These are phyloP conservation scores for Coemansia erecta DNA, from an alignment of 192 early-diverging fungal species.

Conservation along the genomic window DNA sequence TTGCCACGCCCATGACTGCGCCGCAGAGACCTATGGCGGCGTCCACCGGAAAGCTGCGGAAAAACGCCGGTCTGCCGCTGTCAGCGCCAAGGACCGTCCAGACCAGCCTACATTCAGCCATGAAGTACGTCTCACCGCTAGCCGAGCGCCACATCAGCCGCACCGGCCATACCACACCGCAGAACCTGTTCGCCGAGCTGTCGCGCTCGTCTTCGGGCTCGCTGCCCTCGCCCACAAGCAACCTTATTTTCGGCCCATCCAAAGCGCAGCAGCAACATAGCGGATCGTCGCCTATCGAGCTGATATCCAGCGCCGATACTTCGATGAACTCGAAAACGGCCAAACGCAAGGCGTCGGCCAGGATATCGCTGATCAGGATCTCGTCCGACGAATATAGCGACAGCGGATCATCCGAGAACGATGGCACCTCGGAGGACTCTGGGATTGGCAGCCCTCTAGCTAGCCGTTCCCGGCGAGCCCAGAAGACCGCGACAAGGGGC, in stretches of 20 bases:
- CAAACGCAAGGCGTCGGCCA: conserved; percentile 8
- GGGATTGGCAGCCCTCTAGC: neutral
- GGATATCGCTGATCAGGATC: conserved; percentile 22
- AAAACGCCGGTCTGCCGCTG: neutral
- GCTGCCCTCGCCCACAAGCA: conserved; percentile 18
- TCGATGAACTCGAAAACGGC: neutral
- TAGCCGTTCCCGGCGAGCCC: no score
- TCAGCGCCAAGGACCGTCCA: conserved; percentile 3
- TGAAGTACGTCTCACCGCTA: neutral
- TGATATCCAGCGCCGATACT: conserved; percentile 1
- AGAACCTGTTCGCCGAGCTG: neutral
- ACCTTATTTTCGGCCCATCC: neutral
- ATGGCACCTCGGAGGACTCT: neutral
- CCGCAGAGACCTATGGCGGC: neutral
- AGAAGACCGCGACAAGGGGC: no score
- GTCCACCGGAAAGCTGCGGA: neutral
- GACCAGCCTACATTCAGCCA: conserved; percentile 2
- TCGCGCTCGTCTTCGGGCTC: conserved; percentile 18
- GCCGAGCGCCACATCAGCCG: neutral
- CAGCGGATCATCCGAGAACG: conserved; percentile 4
- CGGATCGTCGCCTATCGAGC: no score
- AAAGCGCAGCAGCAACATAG: no score
- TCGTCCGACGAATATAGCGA: conserved; percentile 27
- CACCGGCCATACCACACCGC: neutral
- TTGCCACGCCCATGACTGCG: neutral